Evolutionary conservation across 2,329 filamentous ascomycete genomes (phyloP).

Genomic region (Phialocephala subalpina): DNA sequence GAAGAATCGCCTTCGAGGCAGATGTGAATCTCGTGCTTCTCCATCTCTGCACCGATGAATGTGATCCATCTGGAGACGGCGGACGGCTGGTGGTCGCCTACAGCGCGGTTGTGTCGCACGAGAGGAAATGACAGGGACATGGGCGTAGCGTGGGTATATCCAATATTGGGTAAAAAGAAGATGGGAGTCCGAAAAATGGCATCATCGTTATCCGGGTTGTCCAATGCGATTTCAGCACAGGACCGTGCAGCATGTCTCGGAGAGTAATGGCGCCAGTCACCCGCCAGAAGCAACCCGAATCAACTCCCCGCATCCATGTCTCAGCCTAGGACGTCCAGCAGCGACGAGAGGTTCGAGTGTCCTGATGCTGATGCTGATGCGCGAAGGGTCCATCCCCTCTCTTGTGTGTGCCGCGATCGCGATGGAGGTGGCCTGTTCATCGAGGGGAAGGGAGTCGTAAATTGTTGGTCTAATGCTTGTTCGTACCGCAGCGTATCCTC

Average conservation of each 20-base stretch:
- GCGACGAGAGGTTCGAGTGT: conserved; percentile 14
- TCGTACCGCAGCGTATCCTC: background rate
- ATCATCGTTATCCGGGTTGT: conserved; percentile 12
- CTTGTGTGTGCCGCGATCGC: background rate
- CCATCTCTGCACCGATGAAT: no score
- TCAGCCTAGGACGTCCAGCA: conserved; percentile 10
- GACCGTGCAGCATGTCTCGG: conserved; percentile 1
- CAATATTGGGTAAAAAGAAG: conserved; percentile 8
- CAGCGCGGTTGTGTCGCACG: conserved; percentile 17
- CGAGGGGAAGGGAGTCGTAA: background rate
- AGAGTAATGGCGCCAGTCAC: conserved; percentile 9
- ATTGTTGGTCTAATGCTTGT: background rate
- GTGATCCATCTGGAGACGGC: background rate
- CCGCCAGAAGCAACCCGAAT: background rate
- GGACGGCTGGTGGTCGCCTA: background rate
- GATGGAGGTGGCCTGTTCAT: background rate
- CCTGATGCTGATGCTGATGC: background rate
- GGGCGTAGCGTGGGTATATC: conserved; percentile 11
- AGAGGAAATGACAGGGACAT: conserved; percentile 22
- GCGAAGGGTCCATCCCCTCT: background rate
- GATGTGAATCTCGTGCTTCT: background rate
- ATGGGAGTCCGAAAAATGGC: conserved; percentile 11
- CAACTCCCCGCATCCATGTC: conserved; percentile 24
- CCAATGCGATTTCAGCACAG: conserved; percentile 9
- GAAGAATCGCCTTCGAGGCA: background rate